These are phyloP conservation scores for Jaltomata sinuosa DNA, from an alignment of 257 asterid genomes.

Conservation along the genomic window DNA sequence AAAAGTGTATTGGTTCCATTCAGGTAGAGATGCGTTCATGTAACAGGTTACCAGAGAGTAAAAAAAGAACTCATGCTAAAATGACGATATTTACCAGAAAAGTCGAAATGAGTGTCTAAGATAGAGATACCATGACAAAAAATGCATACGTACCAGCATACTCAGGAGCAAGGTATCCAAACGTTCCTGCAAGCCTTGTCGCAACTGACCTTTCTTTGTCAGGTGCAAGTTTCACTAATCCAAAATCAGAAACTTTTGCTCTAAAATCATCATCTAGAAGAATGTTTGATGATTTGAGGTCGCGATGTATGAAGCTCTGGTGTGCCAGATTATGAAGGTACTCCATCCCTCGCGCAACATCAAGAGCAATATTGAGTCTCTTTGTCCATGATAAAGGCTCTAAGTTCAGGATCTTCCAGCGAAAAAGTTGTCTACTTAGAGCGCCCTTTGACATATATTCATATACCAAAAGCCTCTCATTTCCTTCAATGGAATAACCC, in stretches of 20 bases:
- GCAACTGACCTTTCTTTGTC: slow-evolving; percentile 52
- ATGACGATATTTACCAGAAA: not conserved
- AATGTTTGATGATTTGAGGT: slow-evolving; percentile 67
- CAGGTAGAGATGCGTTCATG: not conserved
- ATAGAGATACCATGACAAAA: not conserved
- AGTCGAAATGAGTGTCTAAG: not conserved
- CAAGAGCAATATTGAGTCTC: slow-evolving; percentile 63
- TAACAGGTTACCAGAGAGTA: not conserved
- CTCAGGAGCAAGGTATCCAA: slow-evolving; percentile 87
- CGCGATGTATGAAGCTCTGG: slow-evolving; percentile 75
- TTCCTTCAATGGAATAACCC: slow-evolving; percentile 54
- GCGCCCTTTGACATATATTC: slow-evolving; percentile 81
- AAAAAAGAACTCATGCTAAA: not conserved
- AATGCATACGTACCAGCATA: slow-evolving; percentile 48
- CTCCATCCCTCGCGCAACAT: slow-evolving; percentile 75
- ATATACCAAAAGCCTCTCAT: slow-evolving; percentile 66
- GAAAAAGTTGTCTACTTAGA: slow-evolving; percentile 62
- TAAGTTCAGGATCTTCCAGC: slow-evolving; percentile 43
- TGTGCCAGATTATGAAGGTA: slow-evolving; percentile 69
- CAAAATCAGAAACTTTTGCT: slow-evolving; percentile 78
- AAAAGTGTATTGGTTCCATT: not conserved
- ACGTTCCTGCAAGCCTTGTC: slow-evolving; percentile 73
- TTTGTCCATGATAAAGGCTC: slow-evolving; percentile 58
- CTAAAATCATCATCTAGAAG: slow-evolving; percentile 55
- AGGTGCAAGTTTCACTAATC: slow-evolving; percentile 75